These are phyloP conservation scores for Paspalum notatum DNA, from an alignment of 176 grass and related monocot species.

Conservation along the genomic window DNA sequence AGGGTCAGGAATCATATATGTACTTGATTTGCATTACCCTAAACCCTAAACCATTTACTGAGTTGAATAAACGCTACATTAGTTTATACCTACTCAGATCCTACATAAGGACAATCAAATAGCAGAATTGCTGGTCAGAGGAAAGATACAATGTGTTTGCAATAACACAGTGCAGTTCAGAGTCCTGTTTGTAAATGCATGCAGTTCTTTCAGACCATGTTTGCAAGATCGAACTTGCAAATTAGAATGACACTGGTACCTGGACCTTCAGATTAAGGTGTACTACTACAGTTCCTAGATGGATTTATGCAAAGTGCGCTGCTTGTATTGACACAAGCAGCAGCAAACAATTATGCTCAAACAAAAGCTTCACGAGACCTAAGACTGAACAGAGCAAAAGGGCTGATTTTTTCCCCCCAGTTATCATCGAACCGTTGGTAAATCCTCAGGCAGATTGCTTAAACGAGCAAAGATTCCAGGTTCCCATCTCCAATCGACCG, in stretches of 20 bases:
- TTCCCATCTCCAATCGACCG: background rate
- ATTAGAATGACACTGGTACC: background rate
- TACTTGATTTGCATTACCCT: background rate
- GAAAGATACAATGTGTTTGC: background rate
- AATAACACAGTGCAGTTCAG: background rate
- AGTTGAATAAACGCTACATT: background rate
- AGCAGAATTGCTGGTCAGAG: background rate
- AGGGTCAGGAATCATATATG: background rate
- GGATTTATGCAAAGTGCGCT: background rate
- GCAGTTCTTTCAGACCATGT: background rate
- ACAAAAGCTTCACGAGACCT: background rate
- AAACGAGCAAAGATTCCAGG: background rate
- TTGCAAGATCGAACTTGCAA: background rate
- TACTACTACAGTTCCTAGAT: background rate
- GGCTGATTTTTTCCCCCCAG: background rate
- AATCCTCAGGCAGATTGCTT: background rate
- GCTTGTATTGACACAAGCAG: background rate
- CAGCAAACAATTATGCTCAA: slow-evolving; percentile 13
- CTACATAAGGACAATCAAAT: background rate
- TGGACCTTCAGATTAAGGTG: background rate
- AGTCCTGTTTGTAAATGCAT: background rate
- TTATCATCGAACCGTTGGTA: background rate
- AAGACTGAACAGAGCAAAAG: slow-evolving; percentile 3
- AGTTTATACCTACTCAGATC: background rate
- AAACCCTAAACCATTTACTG: background rate